phyloP scores from a whole-genome alignment of 176 grass and related monocot genomes.

The Phoenix roebelenii region DNA sequence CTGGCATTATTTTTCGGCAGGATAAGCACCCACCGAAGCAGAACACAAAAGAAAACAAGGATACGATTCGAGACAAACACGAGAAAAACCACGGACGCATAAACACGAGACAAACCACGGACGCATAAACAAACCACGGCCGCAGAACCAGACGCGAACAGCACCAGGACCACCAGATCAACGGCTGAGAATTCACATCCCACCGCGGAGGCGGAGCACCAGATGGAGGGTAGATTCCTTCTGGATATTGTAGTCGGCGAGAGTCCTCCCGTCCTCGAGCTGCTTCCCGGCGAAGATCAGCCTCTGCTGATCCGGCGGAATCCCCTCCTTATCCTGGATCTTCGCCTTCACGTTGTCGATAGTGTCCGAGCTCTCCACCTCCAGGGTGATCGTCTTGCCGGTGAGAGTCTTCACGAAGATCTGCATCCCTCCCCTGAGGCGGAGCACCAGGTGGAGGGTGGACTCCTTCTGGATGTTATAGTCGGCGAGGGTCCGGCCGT shows the following conservation, averaged over 20 bases:
- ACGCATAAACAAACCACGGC: no score
- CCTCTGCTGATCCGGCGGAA: constrained; percentile 7
- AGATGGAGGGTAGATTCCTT: constrained; percentile 4
- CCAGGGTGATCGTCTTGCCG: constrained; percentile 3
- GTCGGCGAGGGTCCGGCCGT: constrained; percentile 7
- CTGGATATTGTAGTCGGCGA: constrained; percentile 2
- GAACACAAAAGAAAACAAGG: no score
- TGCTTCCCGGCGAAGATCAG: constrained; percentile 8
- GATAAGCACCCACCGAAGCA: no score
- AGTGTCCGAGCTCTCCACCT: constrained; percentile 5
- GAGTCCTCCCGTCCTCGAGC: neutral
- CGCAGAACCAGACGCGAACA: no score
- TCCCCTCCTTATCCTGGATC: constrained; percentile 11
- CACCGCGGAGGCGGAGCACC: no score
- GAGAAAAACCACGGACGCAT: no score
- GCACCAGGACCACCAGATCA: no score
- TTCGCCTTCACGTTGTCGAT: constrained; percentile 10
- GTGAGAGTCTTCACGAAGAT: constrained; percentile 15
- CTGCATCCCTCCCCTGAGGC: constrained; percentile 10
- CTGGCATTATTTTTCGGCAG: no score
- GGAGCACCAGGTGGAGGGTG: constrained; percentile 8
- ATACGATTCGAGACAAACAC: no score
- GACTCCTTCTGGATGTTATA: constrained; percentile 17
- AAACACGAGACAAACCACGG: no score
- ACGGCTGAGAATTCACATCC: no score